Base-by-base conservation (phyloP, 495 filamentous ascomycete species). In the Tuber indicum region DNA sequence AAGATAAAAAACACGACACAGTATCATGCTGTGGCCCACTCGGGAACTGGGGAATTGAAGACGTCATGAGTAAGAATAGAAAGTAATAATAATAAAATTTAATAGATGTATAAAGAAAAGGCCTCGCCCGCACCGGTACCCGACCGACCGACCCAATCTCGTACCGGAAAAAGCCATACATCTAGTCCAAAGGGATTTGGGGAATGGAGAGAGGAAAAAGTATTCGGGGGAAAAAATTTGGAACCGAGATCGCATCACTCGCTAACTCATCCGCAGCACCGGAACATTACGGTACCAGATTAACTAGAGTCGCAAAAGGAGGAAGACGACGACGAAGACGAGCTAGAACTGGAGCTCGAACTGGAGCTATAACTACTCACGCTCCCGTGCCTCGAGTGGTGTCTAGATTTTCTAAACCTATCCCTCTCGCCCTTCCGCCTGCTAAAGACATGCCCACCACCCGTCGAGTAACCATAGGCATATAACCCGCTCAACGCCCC, bases 391-490 rank as follows among this genome's bases (percentile, higher is more conserved):
- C 73, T 75, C 58, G 72, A 72, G 41, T 78, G 73, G 12, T 81
- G 70, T 26, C 72, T 71, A 42, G 77, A 75, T 47, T 32, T 70
- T 72, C 76, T 76, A 74, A 81, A 81, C 81, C 81, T 81, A 73
- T 76, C 80, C 74, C 78, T 77, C 76, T 77, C 77, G 72, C 76
- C 69, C 39, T 36, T 39, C 32, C 75, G 66, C 44, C 75, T 72
- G 72, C 75, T 75, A 69, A 80, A 75, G 72, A 70, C 79, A 52
- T 81, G 84, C 72, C 84, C 84, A 69, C 82, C 83, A 41, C 82
- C 82, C 49, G 82, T 83, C 70, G 80, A 81, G 73, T 82, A 82
- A 21, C 80, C 80, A 46, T 81, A 80, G 74, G 74, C 75, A 74
- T 76, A 79, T 70, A 83, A 72, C 47, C 46, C 78, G 75, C 75